Evolutionary conservation across 768 basidiomycete species (phyloP).

Genomic region (Mycena albidolilacea): DNA sequence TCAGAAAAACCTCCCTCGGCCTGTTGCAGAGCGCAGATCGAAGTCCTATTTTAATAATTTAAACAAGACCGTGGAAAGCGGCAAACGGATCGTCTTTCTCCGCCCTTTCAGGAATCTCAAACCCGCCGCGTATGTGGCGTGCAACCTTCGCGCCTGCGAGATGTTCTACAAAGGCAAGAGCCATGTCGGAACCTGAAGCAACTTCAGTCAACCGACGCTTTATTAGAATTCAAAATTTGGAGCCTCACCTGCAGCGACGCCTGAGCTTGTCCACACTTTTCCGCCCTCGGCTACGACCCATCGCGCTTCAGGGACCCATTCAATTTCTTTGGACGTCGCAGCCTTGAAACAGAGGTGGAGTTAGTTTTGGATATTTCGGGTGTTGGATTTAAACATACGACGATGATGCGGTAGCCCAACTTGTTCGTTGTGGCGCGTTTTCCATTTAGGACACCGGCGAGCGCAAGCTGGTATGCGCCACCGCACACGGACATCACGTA

Average conservation of each 20-base stretch:
- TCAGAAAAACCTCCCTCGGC: too few species aligned
- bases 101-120: too few species aligned
- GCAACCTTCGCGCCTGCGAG: background rate
- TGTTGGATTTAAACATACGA: conserved; percentile 35
- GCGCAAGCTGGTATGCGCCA: conserved; percentile 51
- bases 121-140: too few species aligned
- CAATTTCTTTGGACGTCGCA: conserved; percentile 32
- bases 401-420: conserved; percentile 42
- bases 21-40: too few species aligned
- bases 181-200: conserved; percentile 51
- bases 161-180: conserved; percentile 50
- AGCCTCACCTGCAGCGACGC: conserved; percentile 35
- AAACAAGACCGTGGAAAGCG: conserved; percentile 16
- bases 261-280: too few species aligned
- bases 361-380: too few species aligned
- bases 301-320: too few species aligned
- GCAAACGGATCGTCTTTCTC: too few species aligned
- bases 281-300: too few species aligned
- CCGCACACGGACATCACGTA: conserved; percentile 54
- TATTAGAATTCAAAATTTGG: background rate
- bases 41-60: too few species aligned
- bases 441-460: conserved; percentile 50
- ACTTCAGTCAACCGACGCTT: background rate
- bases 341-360: conserved; percentile 18
- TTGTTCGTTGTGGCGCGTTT: conserved; percentile 58